Conservation (phyloP, 805 yeast species). For the Zygotorulaspora danielsina region DNA sequence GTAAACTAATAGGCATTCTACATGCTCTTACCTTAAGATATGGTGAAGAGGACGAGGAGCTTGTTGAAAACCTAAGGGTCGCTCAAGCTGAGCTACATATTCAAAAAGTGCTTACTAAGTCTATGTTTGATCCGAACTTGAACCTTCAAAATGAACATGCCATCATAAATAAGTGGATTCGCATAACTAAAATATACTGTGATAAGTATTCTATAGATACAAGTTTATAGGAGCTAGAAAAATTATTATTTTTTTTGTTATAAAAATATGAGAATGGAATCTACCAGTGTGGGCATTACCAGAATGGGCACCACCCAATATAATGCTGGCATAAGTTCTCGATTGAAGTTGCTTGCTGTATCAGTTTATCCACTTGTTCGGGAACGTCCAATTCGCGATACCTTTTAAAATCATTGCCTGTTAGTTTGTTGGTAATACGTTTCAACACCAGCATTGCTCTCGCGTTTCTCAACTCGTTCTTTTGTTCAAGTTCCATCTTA, state of each 20-base stretch:
- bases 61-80: slow-evolving; percentile 26
- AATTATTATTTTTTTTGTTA: no score
- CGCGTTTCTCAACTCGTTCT: slow-evolving; percentile 72
- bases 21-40: slow-evolving; percentile 33
- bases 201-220: slow-evolving; percentile 17
- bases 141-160: slow-evolving; percentile 38
- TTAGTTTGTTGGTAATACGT: slow-evolving; percentile 85
- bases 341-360: slow-evolving; percentile 93
- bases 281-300: no score
- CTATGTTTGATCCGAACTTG: slow-evolving; percentile 51
- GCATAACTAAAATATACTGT: slow-evolving; percentile 17
- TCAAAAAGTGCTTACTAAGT: slow-evolving; percentile 49
- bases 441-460: slow-evolving; percentile 86
- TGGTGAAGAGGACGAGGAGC: slow-evolving; percentile 18
- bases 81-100: slow-evolving; percentile 57
- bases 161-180: slow-evolving; percentile 46
- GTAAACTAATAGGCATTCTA: slow-evolving; percentile 54
- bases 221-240: slow-evolving; percentile 4
- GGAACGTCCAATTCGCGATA: slow-evolving; percentile 70
- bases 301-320: slow-evolving; percentile 99
- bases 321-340: slow-evolving; percentile 95
- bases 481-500: slow-evolving; percentile 62
- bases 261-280: no score
- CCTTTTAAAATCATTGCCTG: slow-evolving; percentile 87
- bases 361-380: slow-evolving; percentile 86